Evolutionary conservation across 257 asterid genomes (phyloP).

Genomic region (Jacaranda copaia): DNA sequence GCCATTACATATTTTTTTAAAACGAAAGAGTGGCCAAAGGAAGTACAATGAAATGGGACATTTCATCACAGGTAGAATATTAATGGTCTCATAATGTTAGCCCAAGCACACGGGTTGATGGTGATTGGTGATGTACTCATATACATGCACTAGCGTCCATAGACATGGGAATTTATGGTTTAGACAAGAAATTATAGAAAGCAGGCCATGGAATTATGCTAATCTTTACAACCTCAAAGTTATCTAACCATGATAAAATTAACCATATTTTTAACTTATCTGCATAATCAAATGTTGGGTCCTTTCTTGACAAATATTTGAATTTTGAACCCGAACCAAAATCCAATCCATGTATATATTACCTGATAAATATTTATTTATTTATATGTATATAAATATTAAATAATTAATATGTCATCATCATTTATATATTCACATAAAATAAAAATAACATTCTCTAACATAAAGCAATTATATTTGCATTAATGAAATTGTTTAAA

Average conservation of each 20-base stretch:
- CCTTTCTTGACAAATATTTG: conserved; percentile 34
- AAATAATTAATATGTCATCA: too few relatives aligned
- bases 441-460: too few relatives aligned
- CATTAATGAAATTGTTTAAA: too few relatives aligned
- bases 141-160: too few relatives aligned
- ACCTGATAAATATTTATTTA: too few relatives aligned
- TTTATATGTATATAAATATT: too few relatives aligned
- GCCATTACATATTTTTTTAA: conserved; percentile 15
- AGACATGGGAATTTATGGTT: background rate
- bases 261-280: conserved; percentile 8
- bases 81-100: conserved; percentile 25
- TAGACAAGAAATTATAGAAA: conserved; percentile 14
- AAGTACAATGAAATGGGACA: conserved; percentile 29
- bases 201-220: conserved; percentile 37
- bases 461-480: too few relatives aligned
- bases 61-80: conserved; percentile 16
- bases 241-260: conserved; percentile 36
- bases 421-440: too few relatives aligned
- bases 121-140: too few relatives aligned
- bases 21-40: background rate
- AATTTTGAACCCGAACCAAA: conserved; percentile 10
- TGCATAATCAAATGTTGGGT: conserved; percentile 22
- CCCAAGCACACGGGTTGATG: background rate
- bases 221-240: conserved; percentile 14
- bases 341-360: too few relatives aligned